These are phyloP conservation scores for Cyberlindnera xylosilytica DNA, from an alignment of 805 yeast genomes.

Conservation along the genomic window DNA sequence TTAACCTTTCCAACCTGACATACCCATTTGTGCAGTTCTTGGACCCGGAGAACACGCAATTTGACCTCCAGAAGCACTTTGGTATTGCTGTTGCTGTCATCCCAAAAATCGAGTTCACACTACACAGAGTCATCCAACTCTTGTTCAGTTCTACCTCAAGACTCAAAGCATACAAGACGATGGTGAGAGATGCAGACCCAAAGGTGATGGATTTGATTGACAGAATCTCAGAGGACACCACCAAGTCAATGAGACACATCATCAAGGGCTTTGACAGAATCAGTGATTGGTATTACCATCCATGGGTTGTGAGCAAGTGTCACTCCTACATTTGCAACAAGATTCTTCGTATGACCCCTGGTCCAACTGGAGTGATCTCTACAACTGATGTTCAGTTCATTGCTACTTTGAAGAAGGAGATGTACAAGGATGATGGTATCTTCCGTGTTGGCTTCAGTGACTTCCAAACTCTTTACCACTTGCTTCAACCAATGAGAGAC, in stretches of 20 bases:
- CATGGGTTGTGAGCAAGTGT: conserved; percentile 25
- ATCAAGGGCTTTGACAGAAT: conserved; percentile 12
- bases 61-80: conserved; percentile 21
- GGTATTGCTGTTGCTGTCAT: conserved; percentile 19
- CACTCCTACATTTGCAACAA: conserved; percentile 18
- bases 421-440: conserved; percentile 19
- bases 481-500: conserved; percentile 6
- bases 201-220: conserved; percentile 12
- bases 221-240: conserved; percentile 8
- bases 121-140: conserved; percentile 22
- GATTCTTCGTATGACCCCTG: conserved; percentile 13
- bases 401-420: conserved; percentile 11
- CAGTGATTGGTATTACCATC: conserved; percentile 25
- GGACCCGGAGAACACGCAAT: conserved; percentile 14
- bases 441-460: conserved; percentile 13
- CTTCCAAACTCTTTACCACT: conserved; percentile 11
- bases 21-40: conserved; percentile 18
- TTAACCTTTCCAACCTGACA: conserved; percentile 6
- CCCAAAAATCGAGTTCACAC: conserved; percentile 21
- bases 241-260: conserved; percentile 7
- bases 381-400: conserved; percentile 14
- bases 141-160: conserved; percentile 19
- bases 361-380: conserved; percentile 5
- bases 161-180: conserved; percentile 19
- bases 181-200: conserved; percentile 3